Base-by-base conservation (phyloP, 331 rosid species). In the Pyracantha coccinea region DNA sequence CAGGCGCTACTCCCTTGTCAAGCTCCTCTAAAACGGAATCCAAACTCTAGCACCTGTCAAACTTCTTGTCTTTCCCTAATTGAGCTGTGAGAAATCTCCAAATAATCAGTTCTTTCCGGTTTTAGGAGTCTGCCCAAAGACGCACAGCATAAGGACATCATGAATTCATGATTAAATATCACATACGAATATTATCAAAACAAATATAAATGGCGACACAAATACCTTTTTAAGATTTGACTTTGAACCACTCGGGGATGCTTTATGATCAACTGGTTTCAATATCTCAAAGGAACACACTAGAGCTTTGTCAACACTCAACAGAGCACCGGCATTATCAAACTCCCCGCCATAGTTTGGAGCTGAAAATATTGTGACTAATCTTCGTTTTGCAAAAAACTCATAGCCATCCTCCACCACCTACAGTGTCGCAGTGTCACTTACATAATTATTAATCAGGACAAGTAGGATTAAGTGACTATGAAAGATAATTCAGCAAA, bases 381-480 rank as follows among this genome's bases (percentile, higher is more conserved):
- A 76, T 71, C 89, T 87, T 77, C 97, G 66, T 63, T 85, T 86
- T 8, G 99, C 97, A 0, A 95, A 92, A 85, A 95, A 95, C 81
- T 92, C 97, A 33, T 95, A 95, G 69, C 97, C 99, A 71, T 95
- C 99, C 81, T 95, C 99, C 79, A 95, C 99, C 82, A 95, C 99
- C 97, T 94, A 82, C 69, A 68, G 27, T 28, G 67, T 62, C 28
- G 71, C 38, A 62, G 35, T 63, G 68, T 63, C 28, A 73, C 38
- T 27, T 38, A 41, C 62, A 57, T 38, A 60, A 82, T 27, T 60
- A 44, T 73, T 60, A 77, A 65, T 79, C 31, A n/a, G 44, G 53
- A 33, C 69, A 29, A 52, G 16, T 50, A 72, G 66, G 73, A 68
- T 59, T 12, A 70, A 59, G 23, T 62, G 35, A 60, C 32, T 44